phyloP scores from a whole-genome alignment of 768 basidiomycete species.

The Chalciporus pseudorubinellus region DNA sequence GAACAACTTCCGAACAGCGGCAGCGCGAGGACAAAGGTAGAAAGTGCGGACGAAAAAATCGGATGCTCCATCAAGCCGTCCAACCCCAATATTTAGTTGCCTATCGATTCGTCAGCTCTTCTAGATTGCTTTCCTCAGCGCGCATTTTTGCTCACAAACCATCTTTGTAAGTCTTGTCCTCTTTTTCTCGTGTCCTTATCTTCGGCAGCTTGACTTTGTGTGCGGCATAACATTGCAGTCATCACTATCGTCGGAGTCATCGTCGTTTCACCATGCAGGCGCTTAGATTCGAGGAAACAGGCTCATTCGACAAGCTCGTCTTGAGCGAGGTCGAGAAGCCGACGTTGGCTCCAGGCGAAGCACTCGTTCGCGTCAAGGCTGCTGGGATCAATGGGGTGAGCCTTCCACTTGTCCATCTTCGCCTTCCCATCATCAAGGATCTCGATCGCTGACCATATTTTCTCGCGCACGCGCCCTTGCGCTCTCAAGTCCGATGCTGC shows the following conservation, averaged over 20 bases:
- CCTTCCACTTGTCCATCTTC: too few relatives aligned
- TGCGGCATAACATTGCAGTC: background rate
- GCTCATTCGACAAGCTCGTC: slow-evolving; percentile 28
- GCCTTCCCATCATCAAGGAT: background rate
- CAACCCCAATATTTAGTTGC: background rate
- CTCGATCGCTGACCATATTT: background rate
- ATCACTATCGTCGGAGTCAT: background rate
- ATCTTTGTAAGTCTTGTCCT: slow-evolving; percentile 3
- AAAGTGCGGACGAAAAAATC: slow-evolving; percentile 8
- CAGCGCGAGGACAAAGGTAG: background rate
- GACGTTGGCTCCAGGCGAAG: slow-evolving; percentile 29
- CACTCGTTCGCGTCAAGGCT: slow-evolving; percentile 32
- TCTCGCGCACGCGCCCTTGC: too few relatives aligned
- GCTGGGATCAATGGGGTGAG: slow-evolving; percentile 35
- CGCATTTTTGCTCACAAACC: background rate
- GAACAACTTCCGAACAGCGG: background rate
- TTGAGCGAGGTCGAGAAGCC: slow-evolving; percentile 28
- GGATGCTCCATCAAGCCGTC: slow-evolving; percentile 13
- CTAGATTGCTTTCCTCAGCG: background rate
- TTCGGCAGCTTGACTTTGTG: background rate
- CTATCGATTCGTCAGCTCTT: background rate
- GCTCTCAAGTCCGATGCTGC: slow-evolving; percentile 30
- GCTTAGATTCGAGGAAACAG: slow-evolving; percentile 31
- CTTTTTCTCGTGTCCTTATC: background rate
- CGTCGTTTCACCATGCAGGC: slow-evolving; percentile 28